Conservation (phyloP, 2,329 filamentous ascomycete species). For the Aspergillus uvarum region DNA sequence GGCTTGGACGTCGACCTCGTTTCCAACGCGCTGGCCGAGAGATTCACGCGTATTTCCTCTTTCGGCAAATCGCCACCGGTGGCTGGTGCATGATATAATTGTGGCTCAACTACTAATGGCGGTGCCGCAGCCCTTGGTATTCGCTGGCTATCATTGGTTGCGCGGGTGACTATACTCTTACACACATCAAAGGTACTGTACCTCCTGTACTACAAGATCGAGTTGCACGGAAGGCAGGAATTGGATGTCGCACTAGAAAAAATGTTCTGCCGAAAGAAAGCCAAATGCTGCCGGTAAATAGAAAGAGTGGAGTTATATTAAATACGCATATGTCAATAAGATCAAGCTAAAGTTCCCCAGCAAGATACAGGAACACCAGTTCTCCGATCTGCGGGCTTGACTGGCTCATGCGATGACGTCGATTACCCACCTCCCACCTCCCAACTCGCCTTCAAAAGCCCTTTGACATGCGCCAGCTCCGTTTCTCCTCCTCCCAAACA, state of each 20-base stretch:
- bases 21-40: slow-evolving; percentile 2
- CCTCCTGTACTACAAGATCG: not conserved
- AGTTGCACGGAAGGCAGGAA: not conserved
- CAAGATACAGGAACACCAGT: not conserved
- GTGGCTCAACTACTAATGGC: not conserved
- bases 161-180: too few relatives aligned
- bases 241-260: not conserved
- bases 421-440: not conserved
- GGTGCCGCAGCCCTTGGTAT: not conserved
- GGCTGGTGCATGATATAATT: not conserved
- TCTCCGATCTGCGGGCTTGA: not conserved
- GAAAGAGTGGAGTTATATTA: not conserved
- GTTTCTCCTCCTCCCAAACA: not conserved
- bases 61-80: slow-evolving; percentile 7
- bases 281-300: not conserved
- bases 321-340: not conserved
- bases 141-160: too few relatives aligned
- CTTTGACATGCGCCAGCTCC: not conserved
- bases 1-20: not conserved
- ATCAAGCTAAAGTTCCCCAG: not conserved
- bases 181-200: too few relatives aligned
- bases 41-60: slow-evolving; percentile 18
- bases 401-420: not conserved
- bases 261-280: not conserved
- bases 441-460: not conserved